Conservation (phyloP, 78 protist species). For the Chrysochromulina tobinii region DNA sequence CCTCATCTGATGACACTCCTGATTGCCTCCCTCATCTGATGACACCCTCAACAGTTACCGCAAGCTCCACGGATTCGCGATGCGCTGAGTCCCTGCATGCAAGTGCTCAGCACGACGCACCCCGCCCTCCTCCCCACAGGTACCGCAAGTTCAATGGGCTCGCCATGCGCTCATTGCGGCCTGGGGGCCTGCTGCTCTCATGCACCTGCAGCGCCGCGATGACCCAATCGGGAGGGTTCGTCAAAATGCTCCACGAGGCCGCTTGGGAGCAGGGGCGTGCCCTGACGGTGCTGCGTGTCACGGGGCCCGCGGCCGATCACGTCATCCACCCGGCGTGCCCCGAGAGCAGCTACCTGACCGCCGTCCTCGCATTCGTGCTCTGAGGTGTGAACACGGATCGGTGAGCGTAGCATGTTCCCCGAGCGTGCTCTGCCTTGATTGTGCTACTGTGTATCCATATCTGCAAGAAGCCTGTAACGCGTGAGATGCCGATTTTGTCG, state of each 20-base stretch:
- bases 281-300: neutral
- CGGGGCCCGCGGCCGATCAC: neutral
- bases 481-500: too few species aligned
- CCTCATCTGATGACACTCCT: too few species aligned
- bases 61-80: too few species aligned
- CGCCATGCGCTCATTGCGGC: neutral
- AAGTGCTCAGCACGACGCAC: too few species aligned
- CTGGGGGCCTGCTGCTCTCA: neutral
- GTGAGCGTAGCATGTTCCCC: too few species aligned
- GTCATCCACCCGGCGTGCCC: neutral
- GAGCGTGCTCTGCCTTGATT: too few species aligned
- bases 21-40: too few species aligned
- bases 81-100: too few species aligned
- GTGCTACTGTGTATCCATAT: too few species aligned
- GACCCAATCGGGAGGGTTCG: neutral
- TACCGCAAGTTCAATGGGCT: neutral
- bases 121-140: too few species aligned
- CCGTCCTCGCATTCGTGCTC: neutral
- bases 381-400: neutral
- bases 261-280: neutral
- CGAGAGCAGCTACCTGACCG: neutral
- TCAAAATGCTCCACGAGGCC: neutral
- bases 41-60: too few species aligned
- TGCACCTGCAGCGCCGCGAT: slow-evolving; percentile 10
- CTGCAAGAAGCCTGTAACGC: too few species aligned